Base-by-base conservation (phyloP, 495 filamentous ascomycete species). In the Annulohypoxylon bovei region DNA sequence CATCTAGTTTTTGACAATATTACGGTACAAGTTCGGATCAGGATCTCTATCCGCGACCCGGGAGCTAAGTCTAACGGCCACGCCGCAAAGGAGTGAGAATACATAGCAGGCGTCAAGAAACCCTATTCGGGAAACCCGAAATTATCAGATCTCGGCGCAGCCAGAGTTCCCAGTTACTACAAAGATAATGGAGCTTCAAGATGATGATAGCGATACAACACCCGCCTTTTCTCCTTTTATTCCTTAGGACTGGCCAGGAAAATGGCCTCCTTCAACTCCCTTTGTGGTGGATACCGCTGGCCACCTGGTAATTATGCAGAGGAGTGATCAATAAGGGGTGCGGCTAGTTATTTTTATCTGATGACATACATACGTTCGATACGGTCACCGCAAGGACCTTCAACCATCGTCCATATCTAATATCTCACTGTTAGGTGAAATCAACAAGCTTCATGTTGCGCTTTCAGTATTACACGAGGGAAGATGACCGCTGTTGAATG, bases 61-160 rank as follows among this genome's bases (percentile, higher is more conserved):
- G 33, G 9, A 18, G 49, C 14, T 53, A 16, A 20, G 28, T 32
- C 20, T 33, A 12, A 32, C 25, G 28, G 49, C n/a, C n/a, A 53
- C 28, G 49, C 49, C 49, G 49, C 9, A 18, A 32, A 53, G 28
- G 14, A 18, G 28, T 6, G 25, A 6, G n/a, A 52, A 32, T 18
- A n/a, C n/a, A n/a, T n/a, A n/a, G n/a, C n/a, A 18, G 18, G 14
- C n/a, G 12, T 52, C n/a, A 9, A 30, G 30, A 49, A 44, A 46
- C 35, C 50, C 20, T 39, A 50, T 70, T 52, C 50, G 46, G 63
- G 35, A 65, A 52, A 53, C 27, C 20, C 32, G 58, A 52, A 27
- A 59, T 62, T 58, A 47, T 30, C 14, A 58, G 52, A 63, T 71
- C 63, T 63, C 62, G 52, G 63, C 57, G n/a, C 42, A 14, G 32